Percentiles rank a stretch among this genome's conserved stretches.
These are phyloP conservation scores for Yamadazyma endophytica DNA, from an alignment of 805 yeast genomes.

Conservation along the genomic window DNA sequence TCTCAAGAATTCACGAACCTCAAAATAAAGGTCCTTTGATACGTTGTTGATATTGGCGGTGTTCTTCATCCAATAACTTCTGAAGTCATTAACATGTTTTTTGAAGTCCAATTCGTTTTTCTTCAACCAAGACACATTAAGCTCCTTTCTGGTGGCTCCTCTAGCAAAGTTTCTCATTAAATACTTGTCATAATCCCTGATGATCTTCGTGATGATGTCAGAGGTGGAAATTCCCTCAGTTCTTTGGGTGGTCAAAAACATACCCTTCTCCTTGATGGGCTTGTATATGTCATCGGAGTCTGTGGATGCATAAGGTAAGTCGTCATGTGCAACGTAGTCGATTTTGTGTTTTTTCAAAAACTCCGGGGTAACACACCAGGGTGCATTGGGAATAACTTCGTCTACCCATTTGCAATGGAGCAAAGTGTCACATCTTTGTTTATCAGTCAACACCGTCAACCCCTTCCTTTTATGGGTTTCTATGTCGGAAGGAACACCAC, in stretches of 20 bases:
- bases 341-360: slow-evolving; percentile 75
- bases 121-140: slow-evolving; percentile 95
- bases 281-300: slow-evolving; percentile 88
- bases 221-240: slow-evolving; percentile 96
- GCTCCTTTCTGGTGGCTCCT: slow-evolving; percentile 94
- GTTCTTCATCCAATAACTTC: slow-evolving; percentile 79
- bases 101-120: slow-evolving; percentile 94
- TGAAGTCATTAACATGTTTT: slow-evolving; percentile 82
- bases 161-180: slow-evolving; percentile 95
- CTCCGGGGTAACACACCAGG: slow-evolving; percentile 89
- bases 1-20: slow-evolving; percentile 70
- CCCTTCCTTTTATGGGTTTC: slow-evolving; percentile 94
- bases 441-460: slow-evolving; percentile 82
- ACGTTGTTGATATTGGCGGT: slow-evolving; percentile 64
- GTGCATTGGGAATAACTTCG: slow-evolving; percentile 91
- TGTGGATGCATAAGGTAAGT: slow-evolving; percentile 87
- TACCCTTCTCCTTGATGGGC: slow-evolving; percentile 87
- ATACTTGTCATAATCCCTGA: slow-evolving; percentile 94
- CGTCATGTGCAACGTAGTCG: slow-evolving; percentile 98
- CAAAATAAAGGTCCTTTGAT: slow-evolving; percentile 79
- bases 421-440: slow-evolving; percentile 86
- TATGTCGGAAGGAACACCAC: slow-evolving; percentile 87
- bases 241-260: slow-evolving; percentile 90
- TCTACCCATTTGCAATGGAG: slow-evolving; percentile 97
- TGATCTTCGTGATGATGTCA: slow-evolving; percentile 91